Evolutionary conservation across 768 basidiomycete genomes (phyloP).

Genomic region (Tylopilus sp.): DNA sequence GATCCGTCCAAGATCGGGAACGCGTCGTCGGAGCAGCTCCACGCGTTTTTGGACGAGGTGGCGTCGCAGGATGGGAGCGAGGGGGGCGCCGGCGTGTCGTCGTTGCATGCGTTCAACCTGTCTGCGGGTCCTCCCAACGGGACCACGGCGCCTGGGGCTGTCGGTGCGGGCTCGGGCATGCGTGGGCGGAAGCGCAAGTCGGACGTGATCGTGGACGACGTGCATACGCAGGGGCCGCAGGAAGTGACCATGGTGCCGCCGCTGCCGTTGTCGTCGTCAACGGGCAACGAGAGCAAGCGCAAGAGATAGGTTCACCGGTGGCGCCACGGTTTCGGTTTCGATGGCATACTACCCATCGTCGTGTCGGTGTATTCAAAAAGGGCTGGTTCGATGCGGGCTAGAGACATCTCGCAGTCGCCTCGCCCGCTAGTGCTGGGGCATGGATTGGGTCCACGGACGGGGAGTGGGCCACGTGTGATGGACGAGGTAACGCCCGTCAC

Average conservation of each 20-base stretch:
- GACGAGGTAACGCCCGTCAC: not conserved
- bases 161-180: not conserved
- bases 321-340: not conserved
- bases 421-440: not conserved
- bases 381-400: not conserved
- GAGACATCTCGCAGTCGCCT: not conserved
- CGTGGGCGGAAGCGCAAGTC: constrained; percentile 41
- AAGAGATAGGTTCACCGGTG: constrained; percentile 21
- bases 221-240: not conserved
- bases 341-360: constrained; percentile 2
- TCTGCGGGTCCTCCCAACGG: not conserved
- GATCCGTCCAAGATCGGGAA: constrained; percentile 29
- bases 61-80: constrained; percentile 29
- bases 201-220: constrained; percentile 24
- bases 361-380: not conserved
- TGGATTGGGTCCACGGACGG: not conserved
- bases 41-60: constrained; percentile 44
- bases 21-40: constrained; percentile 35
- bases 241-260: no score
- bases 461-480: no score
- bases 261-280: not conserved
- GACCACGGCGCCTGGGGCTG: not conserved
- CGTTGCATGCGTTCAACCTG: constrained; percentile 8
- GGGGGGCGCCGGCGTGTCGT: not conserved
- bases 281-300: constrained; percentile 24